These are phyloP conservation scores for Diaporthe citriasiana DNA, from an alignment of 2,329 filamentous ascomycete species.

Conservation along the genomic window DNA sequence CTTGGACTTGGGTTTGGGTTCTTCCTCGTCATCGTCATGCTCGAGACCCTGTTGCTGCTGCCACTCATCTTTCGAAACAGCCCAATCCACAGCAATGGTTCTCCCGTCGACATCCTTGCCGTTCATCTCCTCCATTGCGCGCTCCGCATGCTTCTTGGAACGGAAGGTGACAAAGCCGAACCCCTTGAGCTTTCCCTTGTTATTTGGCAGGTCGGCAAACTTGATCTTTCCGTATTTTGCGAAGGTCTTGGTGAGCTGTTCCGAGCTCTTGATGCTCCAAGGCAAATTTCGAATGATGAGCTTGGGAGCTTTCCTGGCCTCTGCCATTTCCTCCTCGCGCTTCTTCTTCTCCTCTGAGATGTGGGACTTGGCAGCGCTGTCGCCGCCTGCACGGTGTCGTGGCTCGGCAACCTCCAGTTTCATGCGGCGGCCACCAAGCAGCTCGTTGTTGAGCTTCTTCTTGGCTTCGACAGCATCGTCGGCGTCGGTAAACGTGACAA, in stretches of 20 bases:
- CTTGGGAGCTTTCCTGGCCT: constrained; percentile 75
- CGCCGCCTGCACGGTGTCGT: constrained; percentile 74
- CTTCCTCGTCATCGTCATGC: constrained; percentile 54
- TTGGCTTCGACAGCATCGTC: constrained; percentile 89
- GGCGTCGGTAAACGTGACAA: constrained; percentile 95
- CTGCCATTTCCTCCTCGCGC: constrained; percentile 71
- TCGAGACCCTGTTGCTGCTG: constrained; percentile 70
- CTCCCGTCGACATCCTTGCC: constrained; percentile 91
- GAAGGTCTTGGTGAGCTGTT: constrained; percentile 85
- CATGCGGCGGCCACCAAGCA: constrained; percentile 85
- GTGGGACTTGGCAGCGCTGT: constrained; percentile 53
- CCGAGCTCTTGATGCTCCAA: constrained; percentile 92
- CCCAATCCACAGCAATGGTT: constrained; percentile 94
- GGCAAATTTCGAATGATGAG: constrained; percentile 94
- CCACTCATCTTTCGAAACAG: constrained; percentile 92
- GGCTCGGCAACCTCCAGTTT: constrained; percentile 90
- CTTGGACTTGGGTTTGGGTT: constrained; percentile 48
- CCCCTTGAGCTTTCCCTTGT: constrained; percentile 81
- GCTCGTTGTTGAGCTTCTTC: constrained; percentile 82
- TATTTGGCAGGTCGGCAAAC: constrained; percentile 85
- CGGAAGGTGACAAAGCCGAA: constrained; percentile 95
- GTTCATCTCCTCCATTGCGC: constrained; percentile 86
- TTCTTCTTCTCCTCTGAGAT: constrained; percentile 63
- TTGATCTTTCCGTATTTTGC: constrained; percentile 92
- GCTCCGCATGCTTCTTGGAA: constrained; percentile 91